Evolutionary conservation across 768 basidiomycete species (phyloP), one percentile per base, ranked within the genome.

Genomic region (Suillus spraguei): DNA sequence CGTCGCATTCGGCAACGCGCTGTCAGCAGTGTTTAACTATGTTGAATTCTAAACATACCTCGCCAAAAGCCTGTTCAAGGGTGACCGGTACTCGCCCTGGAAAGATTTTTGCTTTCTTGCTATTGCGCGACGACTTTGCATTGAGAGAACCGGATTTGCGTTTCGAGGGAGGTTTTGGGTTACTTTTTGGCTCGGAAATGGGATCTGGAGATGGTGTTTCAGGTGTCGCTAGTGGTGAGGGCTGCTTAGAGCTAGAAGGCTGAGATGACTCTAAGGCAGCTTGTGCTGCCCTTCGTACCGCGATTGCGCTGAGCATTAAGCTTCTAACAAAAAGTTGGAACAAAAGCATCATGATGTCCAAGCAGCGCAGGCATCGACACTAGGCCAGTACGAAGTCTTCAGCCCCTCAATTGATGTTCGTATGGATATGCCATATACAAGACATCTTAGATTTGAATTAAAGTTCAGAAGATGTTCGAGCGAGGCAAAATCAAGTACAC

Each of bases 1-100:
- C 69, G 76, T 99, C 97, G 64, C 92, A 93, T 72, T 99, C 97
- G 9, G 95, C 96, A 3, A 98, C 94, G n/a, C 82, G 82, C 28
- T 81, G 32, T 56, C 58, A 64, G 52, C n/a, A 60, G 39, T 5
- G 42, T 52, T 44, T 20, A 63, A 7, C 20, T n/a, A 59, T 50
- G 14, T 38, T 50, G 33, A 39, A n/a, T 20, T 20, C 56, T 41
- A 28, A 13, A 64, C 73, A 63, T 63, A 92, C 89, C 80, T 78
- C 38, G 72, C 75, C 33, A 91, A 72, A 36, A 99, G 78, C 14
- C 78, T 79, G 71, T 97, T 97, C 17, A 91, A 71, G 16, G 14
- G 22, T 54, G 4, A 11, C 4, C 6, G 22, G 36, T 14, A 22
- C 22, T 38, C 54, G 54, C 54, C 22, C 16, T 17, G 54, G 36